A percentile compares a stretch with the other conserved stretches of the same genome.
Conservation (phyloP, 2,329 filamentous ascomycete species). For the Fusarium luffae region DNA sequence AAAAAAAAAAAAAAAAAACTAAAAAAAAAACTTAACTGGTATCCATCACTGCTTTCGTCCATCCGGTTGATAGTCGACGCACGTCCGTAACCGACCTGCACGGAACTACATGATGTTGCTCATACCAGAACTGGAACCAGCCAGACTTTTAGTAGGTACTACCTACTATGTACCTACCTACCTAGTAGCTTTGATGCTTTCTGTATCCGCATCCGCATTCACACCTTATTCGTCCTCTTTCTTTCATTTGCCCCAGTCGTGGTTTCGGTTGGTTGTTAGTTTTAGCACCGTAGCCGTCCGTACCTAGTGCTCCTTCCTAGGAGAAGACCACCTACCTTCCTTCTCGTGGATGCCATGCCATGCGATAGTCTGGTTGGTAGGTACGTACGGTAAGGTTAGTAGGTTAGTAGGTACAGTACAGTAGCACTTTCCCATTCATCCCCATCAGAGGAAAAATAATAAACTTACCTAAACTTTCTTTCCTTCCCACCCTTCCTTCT, state of each 20-base stretch:
- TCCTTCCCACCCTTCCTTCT: conserved; percentile 19
- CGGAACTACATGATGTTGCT: conserved; percentile 27
- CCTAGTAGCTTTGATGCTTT: conserved; percentile 18
- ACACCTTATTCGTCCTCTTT: conserved; percentile 31
- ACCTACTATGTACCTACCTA: not conserved
- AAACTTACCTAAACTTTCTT: conserved; percentile 35
- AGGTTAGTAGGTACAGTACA: conserved; percentile 1
- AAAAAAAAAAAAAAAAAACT: not conserved
- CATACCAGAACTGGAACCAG: conserved; percentile 33
- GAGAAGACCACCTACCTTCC: not conserved
- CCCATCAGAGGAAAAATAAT: conserved; percentile 13
- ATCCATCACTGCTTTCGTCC: conserved; percentile 14
- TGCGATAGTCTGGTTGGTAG: not conserved
- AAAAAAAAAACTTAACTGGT: not conserved
- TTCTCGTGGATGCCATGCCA: not conserved
- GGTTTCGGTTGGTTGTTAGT: conserved; percentile 39
- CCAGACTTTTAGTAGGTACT: conserved; percentile 20
- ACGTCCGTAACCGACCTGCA: conserved; percentile 14
- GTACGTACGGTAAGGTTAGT: too few relatives aligned
- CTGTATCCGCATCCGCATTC: conserved; percentile 33
- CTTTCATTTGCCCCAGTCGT: conserved; percentile 30
- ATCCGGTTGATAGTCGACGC: conserved; percentile 3
- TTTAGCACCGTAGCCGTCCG: conserved; percentile 23
- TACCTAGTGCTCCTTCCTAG: conserved; percentile 18
- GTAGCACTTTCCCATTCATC: conserved; percentile 27